Base-by-base conservation (phyloP, 2,329 filamentous ascomycete genomes). In the Neoarthrinium moseri region DNA sequence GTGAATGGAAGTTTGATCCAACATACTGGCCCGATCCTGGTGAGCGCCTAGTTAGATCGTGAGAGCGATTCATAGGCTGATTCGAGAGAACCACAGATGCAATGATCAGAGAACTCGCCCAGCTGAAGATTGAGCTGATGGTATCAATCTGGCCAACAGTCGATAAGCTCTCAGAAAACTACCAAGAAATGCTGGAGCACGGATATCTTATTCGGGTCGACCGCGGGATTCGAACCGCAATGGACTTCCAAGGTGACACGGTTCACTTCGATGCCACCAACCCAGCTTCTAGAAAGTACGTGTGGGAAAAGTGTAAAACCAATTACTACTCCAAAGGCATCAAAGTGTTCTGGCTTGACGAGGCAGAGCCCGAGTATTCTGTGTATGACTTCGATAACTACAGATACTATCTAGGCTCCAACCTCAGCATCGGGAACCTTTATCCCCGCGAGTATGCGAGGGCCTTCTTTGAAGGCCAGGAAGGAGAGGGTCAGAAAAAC, bases 101-200 rank as follows among this genome's bases (percentile, higher is more conserved):
- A 4, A 87, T 87, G 83, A 69, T 86, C 18, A 66, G 69, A 30
- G 83, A 86, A 58, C 70, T 86, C 1, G 70, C 77, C 33, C 68
- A 73, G 0, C 61, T 87, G 48, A 70, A 72, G 0, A 75, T 86
- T 36, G 81, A 87, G 55, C 70, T 86, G 3, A 86, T 87, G 81
- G 80, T 87, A 1, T 85, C 81, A 0, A 77, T 87, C 52, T 87
- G 84, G 83, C 83, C 83, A 0, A 86, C 81, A 0, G 81, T 87
- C 1, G 80, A 86, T 43, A 72, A 69, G 11, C 56, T 61, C 2
- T 81, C 76, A 0, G 77, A 81, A 33, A 84, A 84, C 57, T 86
- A 77, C 55, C 54, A 70, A 1, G 75, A 84, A 51, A 84, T 86
- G 80, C 63, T 83, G 0, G 77, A 81, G 45, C 70, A 72, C 8